These are phyloP conservation scores for Microdochium bolleyi DNA, from an alignment of 2,329 filamentous ascomycete genomes.

Conservation along the genomic window DNA sequence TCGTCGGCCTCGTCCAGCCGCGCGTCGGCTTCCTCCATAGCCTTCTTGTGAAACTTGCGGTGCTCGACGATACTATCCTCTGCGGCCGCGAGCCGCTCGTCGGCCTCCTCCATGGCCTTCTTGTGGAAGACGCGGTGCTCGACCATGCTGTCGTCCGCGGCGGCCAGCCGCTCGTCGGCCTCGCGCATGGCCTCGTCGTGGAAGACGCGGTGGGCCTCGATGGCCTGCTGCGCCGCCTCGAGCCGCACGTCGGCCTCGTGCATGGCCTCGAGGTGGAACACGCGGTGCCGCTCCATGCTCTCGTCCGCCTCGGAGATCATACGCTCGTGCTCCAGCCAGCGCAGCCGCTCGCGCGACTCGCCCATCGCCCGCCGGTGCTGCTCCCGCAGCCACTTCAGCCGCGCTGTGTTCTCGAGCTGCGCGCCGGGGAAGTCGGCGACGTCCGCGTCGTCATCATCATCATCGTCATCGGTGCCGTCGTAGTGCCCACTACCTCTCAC, in stretches of 20 bases:
- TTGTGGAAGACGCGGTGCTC: not conserved
- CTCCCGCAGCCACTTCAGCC: not conserved
- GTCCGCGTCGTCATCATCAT: not conserved
- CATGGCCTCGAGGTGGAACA: not conserved
- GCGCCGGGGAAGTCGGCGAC: not conserved
- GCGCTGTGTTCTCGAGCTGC: not conserved
- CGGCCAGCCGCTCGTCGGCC: not conserved
- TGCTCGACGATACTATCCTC: not conserved
- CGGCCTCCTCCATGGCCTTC: not conserved
- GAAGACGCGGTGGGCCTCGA: not conserved
- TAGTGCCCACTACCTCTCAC: not conserved
- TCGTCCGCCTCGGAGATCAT: not conserved
- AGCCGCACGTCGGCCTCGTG: constrained; percentile 1
- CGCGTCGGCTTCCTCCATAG: not conserved
- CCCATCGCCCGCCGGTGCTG: not conserved
- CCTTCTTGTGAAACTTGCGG: not conserved
- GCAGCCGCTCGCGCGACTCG: not conserved
- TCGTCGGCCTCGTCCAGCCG: not conserved
- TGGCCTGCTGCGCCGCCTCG: not conserved
- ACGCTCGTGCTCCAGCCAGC: not conserved
- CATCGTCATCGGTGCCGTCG: not conserved
- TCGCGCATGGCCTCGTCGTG: not conserved
- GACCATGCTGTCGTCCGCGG: not conserved
- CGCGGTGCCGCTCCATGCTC: not conserved
- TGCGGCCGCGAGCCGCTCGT: not conserved